These are phyloP conservation scores for Xylariaceae sp. DNA, from an alignment of 2,329 filamentous ascomycete species.

Conservation along the genomic window DNA sequence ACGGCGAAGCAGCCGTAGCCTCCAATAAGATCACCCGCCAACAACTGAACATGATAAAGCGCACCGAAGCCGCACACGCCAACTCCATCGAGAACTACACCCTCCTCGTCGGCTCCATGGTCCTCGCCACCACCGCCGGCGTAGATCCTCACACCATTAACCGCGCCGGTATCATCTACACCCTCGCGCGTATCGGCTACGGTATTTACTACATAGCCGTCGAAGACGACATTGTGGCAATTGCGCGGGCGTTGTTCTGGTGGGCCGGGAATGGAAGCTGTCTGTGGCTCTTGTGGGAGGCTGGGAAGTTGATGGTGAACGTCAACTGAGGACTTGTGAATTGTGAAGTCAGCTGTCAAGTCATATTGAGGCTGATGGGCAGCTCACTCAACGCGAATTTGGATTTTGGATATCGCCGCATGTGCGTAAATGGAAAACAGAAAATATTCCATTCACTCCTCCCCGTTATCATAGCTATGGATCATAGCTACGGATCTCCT, in stretches of 20 bases:
- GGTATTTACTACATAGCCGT: slow-evolving; percentile 37
- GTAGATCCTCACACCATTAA: slow-evolving; percentile 36
- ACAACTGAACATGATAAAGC: slow-evolving; percentile 39
- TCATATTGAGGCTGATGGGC: too few relatives aligned
- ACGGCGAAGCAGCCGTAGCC: slow-evolving; percentile 38
- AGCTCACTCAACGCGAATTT: too few relatives aligned
- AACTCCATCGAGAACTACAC: slow-evolving; percentile 41
- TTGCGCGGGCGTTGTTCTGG: slow-evolving; percentile 36
- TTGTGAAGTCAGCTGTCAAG: too few relatives aligned
- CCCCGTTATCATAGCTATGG: too few relatives aligned
- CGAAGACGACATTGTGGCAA: slow-evolving; percentile 32
- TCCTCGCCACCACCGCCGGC: slow-evolving; percentile 36
- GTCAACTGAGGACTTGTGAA: too few relatives aligned
- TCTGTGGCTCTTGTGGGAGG: slow-evolving; percentile 26
- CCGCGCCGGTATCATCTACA: slow-evolving; percentile 36
- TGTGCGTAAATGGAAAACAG: too few relatives aligned
- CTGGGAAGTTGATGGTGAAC: not conserved
- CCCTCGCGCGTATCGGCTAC: slow-evolving; percentile 37
- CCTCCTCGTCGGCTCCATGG: slow-evolving; percentile 34
- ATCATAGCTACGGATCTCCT: too few relatives aligned
- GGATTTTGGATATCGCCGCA: too few relatives aligned
- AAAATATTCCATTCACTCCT: too few relatives aligned
- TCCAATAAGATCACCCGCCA: slow-evolving; percentile 39
- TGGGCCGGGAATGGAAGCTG: slow-evolving; percentile 40
- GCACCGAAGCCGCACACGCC: slow-evolving; percentile 41